Percentiles rank a stretch among this genome's conserved stretches.
These are phyloP conservation scores for Lunasporangiospora selenospora DNA, from an alignment of 192 early-diverging fungal genomes.

Conservation along the genomic window DNA sequence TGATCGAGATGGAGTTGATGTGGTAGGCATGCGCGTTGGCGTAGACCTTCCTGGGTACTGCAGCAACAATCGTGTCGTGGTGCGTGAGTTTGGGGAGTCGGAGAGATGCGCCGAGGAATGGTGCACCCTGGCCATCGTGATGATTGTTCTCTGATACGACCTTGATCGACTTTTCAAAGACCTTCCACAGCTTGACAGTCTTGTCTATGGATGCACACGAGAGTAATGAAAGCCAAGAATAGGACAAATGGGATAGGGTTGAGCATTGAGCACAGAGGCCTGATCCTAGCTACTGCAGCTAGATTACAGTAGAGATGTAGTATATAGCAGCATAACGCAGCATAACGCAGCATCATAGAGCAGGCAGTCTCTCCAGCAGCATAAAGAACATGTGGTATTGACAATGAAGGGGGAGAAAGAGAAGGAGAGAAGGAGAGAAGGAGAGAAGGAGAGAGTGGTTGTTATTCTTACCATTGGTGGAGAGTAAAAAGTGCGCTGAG, in stretches of 20 bases:
- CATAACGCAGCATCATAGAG: no score
- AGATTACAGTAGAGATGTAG: no score
- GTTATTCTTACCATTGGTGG: slow-evolving; percentile 83
- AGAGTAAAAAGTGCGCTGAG: slow-evolving; percentile 94
- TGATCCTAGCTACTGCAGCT: no score
- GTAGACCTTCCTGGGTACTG: slow-evolving; percentile 94
- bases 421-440: no score
- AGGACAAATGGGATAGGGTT: no score
- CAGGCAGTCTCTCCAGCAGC: no score
- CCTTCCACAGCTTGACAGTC: slow-evolving; percentile 99
- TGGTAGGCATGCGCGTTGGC: slow-evolving; percentile 98
- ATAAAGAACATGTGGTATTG: not conserved
- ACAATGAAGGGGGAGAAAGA: not conserved
- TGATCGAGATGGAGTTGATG: slow-evolving; percentile 99
- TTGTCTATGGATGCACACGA: slow-evolving; percentile 72
- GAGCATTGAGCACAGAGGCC: no score
- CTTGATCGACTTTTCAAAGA: slow-evolving; percentile 97
- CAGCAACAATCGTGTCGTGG: slow-evolving; percentile 96
- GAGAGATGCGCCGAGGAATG: slow-evolving; percentile 54
- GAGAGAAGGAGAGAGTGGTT: no score
- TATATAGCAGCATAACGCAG: no score
- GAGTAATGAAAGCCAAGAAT: no score
- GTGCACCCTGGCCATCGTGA: slow-evolving; percentile 61
- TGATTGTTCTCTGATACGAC: slow-evolving; percentile 93
- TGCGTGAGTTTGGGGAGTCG: slow-evolving; percentile 88